phyloP scores from a whole-genome alignment of 1,284 basidiomycete genomes.

The Ustilago loliicola region DNA sequence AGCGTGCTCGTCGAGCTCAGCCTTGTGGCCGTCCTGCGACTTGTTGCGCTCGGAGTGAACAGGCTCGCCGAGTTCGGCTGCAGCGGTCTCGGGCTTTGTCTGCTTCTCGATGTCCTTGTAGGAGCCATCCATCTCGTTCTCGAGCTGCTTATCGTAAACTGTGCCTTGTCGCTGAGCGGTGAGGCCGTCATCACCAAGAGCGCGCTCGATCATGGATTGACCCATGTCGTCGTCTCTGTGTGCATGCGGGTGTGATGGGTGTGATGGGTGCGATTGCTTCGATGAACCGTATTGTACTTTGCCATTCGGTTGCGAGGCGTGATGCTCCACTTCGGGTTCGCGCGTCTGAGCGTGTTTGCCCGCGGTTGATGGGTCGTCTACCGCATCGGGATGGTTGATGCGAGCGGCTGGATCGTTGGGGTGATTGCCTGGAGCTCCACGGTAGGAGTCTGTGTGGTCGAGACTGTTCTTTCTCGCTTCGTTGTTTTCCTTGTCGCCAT shows the following conservation, averaged over 20 bases:
- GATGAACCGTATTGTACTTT: background rate
- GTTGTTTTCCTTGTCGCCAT: background rate
- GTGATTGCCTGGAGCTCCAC: constrained; percentile 50
- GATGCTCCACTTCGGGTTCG: constrained; percentile 8
- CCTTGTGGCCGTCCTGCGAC: constrained; percentile 9
- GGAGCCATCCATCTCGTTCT: constrained; percentile 46
- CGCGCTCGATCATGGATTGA: constrained; percentile 46
- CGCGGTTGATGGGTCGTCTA: constrained; percentile 3
- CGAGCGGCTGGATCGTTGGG: constrained; percentile 48
- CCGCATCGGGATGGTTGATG: constrained; percentile 50
- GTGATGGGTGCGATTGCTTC: constrained; percentile 17
- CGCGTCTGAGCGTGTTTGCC: background rate
- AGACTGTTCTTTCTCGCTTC: background rate
- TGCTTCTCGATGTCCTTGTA: constrained; percentile 31
- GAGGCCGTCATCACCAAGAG: constrained; percentile 45
- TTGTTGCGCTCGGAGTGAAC: constrained; percentile 44
- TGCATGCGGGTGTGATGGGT: constrained; percentile 7
- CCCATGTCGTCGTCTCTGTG: constrained; percentile 37
- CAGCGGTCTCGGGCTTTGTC: constrained; percentile 32
- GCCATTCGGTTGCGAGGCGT: background rate
- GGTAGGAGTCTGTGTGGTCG: constrained; percentile 18
- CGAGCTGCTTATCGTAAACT: constrained; percentile 40
- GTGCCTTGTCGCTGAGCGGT: constrained; percentile 46
- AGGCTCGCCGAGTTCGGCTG: constrained; percentile 37
- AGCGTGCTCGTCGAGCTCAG: constrained; percentile 17